Evolutionary conservation across 2,329 filamentous ascomycete species (phyloP).

Genomic region (Anisogramma anomala): DNA sequence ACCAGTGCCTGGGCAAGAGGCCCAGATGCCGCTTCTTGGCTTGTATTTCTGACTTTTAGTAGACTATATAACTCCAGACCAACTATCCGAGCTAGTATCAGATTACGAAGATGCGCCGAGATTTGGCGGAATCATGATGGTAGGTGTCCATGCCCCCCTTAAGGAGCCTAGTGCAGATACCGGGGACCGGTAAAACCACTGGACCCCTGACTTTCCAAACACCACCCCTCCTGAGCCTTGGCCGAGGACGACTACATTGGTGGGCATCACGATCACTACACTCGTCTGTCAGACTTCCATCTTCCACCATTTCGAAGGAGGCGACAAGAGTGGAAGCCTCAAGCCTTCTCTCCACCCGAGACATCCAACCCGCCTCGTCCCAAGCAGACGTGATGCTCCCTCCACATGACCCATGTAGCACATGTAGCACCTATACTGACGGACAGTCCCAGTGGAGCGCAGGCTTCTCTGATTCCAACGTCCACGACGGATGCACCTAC

Average conservation of each 20-base stretch:
- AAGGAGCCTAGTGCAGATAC: too few relatives aligned
- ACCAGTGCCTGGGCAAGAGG: background rate
- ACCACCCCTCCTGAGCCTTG: too few relatives aligned
- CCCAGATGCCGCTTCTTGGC: background rate
- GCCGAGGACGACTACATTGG: too few relatives aligned
- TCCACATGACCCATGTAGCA: too few relatives aligned
- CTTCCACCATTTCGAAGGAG: too few relatives aligned
- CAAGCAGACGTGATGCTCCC: too few relatives aligned
- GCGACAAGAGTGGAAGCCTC: too few relatives aligned
- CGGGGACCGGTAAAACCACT: background rate
- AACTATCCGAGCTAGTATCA: slow-evolving; percentile 22
- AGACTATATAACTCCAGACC: slow-evolving; percentile 24
- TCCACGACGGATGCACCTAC: slow-evolving; percentile 27
- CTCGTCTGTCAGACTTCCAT: too few relatives aligned
- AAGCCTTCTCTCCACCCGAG: too few relatives aligned
- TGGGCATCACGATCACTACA: too few relatives aligned
- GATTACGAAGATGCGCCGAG: slow-evolving; percentile 20
- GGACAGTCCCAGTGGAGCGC: slow-evolving; percentile 24
- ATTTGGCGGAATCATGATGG: slow-evolving; percentile 29
- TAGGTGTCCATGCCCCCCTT: background rate
- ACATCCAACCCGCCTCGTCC: too few relatives aligned
- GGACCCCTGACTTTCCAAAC: too few relatives aligned
- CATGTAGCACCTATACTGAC: background rate
- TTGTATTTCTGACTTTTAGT: background rate
- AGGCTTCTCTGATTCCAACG: slow-evolving; percentile 26